phyloP scores from a whole-genome alignment of 306 rosid species.

The Gynostemma pentaphyllum region DNA sequence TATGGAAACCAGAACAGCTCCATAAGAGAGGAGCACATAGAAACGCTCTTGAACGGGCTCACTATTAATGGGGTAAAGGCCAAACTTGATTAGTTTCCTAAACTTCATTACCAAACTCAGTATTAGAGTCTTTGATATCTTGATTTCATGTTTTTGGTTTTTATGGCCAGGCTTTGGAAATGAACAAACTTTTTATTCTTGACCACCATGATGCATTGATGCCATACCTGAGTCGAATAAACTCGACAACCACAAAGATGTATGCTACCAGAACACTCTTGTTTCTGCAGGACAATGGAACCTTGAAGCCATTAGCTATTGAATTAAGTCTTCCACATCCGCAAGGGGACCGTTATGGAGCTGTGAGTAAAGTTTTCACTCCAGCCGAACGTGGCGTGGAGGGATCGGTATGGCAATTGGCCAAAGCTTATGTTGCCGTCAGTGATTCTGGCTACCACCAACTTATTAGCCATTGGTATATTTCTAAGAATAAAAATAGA shows the following conservation, averaged over 20 bases:
- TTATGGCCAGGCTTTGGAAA: slow-evolving; percentile 52
- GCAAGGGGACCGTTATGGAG: slow-evolving; percentile 62
- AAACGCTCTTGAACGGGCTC: slow-evolving; percentile 41
- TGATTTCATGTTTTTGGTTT: not conserved
- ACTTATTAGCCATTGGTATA: slow-evolving; percentile 87
- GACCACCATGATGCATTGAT: slow-evolving; percentile 82
- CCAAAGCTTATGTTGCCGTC: slow-evolving; percentile 83
- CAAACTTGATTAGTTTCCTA: not conserved
- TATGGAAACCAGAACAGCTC: slow-evolving; percentile 75
- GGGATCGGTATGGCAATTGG: slow-evolving; percentile 76
- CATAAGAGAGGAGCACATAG: slow-evolving; percentile 45
- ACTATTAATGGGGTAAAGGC: slow-evolving; percentile 44
- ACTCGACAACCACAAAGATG: slow-evolving; percentile 71
- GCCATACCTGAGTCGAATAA: slow-evolving; percentile 64
- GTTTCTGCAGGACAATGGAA: slow-evolving; percentile 64
- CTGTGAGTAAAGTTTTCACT: slow-evolving; percentile 61
- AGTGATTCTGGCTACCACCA: slow-evolving; percentile 96
- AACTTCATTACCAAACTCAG: not conserved
- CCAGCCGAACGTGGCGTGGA: slow-evolving; percentile 49
- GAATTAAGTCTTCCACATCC: slow-evolving; percentile 91
- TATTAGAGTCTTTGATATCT: not conserved
- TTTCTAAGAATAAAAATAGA: not conserved
- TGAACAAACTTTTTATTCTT: slow-evolving; percentile 49
- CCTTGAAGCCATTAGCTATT: slow-evolving; percentile 74
- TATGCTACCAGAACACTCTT: slow-evolving; percentile 75